phyloP scores from a whole-genome alignment of 2,329 filamentous ascomycete species.

The Gaeumannomyces sp. region DNA sequence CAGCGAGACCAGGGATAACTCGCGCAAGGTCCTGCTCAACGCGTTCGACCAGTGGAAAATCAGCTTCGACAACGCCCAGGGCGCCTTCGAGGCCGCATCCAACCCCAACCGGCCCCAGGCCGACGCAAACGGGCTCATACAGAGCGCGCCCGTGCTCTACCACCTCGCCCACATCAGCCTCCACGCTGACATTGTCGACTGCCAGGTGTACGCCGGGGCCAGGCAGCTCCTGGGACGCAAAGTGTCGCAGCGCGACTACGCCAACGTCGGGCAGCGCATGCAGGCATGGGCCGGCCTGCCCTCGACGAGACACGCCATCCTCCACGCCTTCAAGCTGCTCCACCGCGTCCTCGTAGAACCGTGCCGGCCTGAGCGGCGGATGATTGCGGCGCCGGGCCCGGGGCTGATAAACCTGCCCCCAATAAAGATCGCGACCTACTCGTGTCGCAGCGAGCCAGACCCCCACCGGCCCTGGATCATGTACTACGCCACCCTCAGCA shows the following conservation, averaged over 20 bases:
- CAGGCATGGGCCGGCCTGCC: conserved; percentile 69
- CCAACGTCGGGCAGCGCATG: conserved; percentile 68
- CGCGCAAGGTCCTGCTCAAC: conserved; percentile 68
- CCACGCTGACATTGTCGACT: conserved; percentile 83
- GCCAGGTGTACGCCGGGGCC: conserved; percentile 80
- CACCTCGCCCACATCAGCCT: conserved; percentile 85
- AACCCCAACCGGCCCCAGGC: conserved; percentile 44
- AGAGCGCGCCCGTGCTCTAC: conserved; percentile 74
- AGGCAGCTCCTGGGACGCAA: conserved; percentile 65
- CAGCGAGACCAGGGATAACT: conserved; percentile 61
- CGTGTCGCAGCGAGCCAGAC: conserved; percentile 69
- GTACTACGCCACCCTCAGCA: conserved; percentile 78
- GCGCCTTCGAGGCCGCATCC: conserved; percentile 21
- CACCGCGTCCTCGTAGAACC: conserved; percentile 63
- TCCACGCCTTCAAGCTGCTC: conserved; percentile 78
- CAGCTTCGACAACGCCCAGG: conserved; percentile 70
- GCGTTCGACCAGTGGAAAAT: conserved; percentile 85
- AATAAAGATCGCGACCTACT: conserved; percentile 49
- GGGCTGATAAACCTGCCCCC: conserved; percentile 23
- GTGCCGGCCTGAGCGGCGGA: conserved; percentile 22
- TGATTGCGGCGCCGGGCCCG: conserved; percentile 11
- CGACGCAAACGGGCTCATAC: conserved; percentile 55
- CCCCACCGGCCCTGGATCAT: conserved; percentile 86
- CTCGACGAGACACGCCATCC: conserved; percentile 72
- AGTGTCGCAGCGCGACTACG: conserved; percentile 70